Evolutionary conservation across 345 rosid genomes (phyloP), one percentile per base, ranked within the genome.

Genomic region (Garcia nutans): DNA sequence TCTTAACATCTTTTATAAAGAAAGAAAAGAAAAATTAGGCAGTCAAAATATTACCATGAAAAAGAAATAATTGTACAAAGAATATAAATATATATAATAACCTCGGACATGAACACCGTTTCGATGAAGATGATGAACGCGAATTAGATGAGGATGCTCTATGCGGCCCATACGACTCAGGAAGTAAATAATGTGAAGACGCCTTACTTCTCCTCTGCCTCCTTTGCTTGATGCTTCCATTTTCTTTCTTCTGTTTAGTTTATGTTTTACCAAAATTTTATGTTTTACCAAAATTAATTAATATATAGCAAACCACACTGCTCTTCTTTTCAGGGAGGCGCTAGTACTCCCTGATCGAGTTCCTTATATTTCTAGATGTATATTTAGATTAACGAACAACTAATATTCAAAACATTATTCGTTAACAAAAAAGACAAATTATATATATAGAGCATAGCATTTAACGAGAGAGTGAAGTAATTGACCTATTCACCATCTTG

Each of bases 121-220:
- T 2, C 78, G 80, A 26, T 79, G 71, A 71, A 75, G 76, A 79
- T 85, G 94, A 77, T 85, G 87, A 72, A 83, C 83, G n/a, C 89
- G 87, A 58, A 91, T 71, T 75, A 91, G 96, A 80, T 93, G 97
- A 63, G 94, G 97, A 54, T 93, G 96, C 59, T 91, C 96, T 17
- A 84, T 71, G 9, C 77, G 82, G 31, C 90, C 96, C 10, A 77
- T 76, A 37, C 70, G 87, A 75, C 84, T 88, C 8, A 86, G 91
- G 86, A 91, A 93, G 79, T 89, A 91, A n/a, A 91, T 74, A 74
- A 93, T 81, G 73, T 89, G 87, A 79, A 91, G 33, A 79, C 87
- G 82, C 78, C 95, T 87, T 60, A 82, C 77, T 84, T 90, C 87
- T 74, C 89, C 86, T n/a, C n/a, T n/a, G 23, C 79, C 82, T 1